phyloP scores from a whole-genome alignment of 192 early-diverging fungal species.

The Coemansia sp. region DNA sequence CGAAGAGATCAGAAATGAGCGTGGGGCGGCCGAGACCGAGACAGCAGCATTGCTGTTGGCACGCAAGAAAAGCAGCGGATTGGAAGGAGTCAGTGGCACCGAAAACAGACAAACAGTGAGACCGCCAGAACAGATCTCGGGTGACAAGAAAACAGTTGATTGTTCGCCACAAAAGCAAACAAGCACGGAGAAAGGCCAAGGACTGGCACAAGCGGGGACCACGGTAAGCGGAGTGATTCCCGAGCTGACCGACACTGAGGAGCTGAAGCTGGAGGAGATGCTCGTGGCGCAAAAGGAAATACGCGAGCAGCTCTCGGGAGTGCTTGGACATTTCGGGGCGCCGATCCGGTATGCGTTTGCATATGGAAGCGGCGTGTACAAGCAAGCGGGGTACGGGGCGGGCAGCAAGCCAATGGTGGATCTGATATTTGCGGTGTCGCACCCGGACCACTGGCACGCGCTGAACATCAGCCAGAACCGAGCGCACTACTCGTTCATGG shows the following conservation, averaged over 20 bases:
- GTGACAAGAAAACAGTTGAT: neutral
- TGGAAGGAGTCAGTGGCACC: neutral
- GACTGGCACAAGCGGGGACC: neutral
- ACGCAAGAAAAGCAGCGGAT: constrained; percentile 1
- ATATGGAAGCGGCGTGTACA: constrained; percentile 94
- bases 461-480: constrained; percentile 92
- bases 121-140: constrained; percentile 9
- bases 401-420: constrained; percentile 82
- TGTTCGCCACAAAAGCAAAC: neutral
- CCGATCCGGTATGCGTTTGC: constrained; percentile 74
- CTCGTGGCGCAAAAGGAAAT: constrained; percentile 24
- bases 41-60: constrained; percentile 22
- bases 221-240: constrained; percentile 10
- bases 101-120: constrained; percentile 29
- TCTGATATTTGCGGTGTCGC: constrained; percentile 91
- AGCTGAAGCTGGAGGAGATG: constrained; percentile 32
- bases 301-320: constrained; percentile 16
- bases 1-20: neutral
- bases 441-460: constrained; percentile 96
- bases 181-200: neutral
- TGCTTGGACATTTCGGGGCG: constrained; percentile 36
- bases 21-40: neutral
- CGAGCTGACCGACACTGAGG: constrained; percentile 26
- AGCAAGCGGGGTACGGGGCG: constrained; percentile 75
- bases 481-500: constrained; percentile 86